Conservation (phyloP, 2,329 filamentous ascomycete genomes). For the Fusarium continuum region DNA sequence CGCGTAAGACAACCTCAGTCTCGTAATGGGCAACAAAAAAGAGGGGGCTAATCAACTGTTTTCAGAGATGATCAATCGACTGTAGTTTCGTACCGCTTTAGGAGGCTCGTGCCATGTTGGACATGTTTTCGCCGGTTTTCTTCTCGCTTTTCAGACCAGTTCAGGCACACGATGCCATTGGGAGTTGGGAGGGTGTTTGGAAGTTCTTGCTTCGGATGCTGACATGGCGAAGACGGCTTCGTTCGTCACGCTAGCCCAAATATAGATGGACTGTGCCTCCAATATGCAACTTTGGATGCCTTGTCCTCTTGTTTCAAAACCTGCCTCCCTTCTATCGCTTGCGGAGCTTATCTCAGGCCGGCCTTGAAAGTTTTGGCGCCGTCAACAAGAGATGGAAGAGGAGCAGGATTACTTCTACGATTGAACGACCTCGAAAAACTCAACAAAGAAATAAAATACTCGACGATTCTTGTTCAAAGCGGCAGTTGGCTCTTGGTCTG, state of each 20-base stretch:
- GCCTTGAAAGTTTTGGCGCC: constrained; percentile 41
- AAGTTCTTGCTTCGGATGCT: constrained; percentile 30
- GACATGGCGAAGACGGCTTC: constrained; percentile 24
- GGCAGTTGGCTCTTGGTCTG: constrained; percentile 18
- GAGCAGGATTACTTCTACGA: constrained; percentile 39
- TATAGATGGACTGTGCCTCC: constrained; percentile 18
- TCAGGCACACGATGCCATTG: constrained; percentile 34
- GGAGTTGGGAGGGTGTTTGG: constrained; percentile 35
- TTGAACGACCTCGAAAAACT: constrained; percentile 36
- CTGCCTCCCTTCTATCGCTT: constrained; percentile 32
- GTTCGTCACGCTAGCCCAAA: constrained; percentile 24
- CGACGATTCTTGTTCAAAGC: constrained; percentile 31
- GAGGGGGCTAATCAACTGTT: constrained; percentile 38
- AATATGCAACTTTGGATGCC: constrained; percentile 37
- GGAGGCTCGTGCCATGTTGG: constrained; percentile 20
- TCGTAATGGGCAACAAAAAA: constrained; percentile 23
- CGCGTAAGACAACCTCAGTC: constrained; percentile 57
- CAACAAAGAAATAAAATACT: constrained; percentile 32
- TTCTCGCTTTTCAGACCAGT: constrained; percentile 34
- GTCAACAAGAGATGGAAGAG: constrained; percentile 29
- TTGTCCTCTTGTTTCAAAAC: constrained; percentile 32
- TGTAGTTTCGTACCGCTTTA: constrained; percentile 13
- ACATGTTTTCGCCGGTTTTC: constrained; percentile 32
- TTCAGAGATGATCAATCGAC: constrained; percentile 43
- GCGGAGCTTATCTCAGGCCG: constrained; percentile 38